A percentile compares a stretch with the other conserved stretches of the same genome.
phyloP scores from a whole-genome alignment of 768 basidiomycete genomes.

The Termitomyces sp. region DNA sequence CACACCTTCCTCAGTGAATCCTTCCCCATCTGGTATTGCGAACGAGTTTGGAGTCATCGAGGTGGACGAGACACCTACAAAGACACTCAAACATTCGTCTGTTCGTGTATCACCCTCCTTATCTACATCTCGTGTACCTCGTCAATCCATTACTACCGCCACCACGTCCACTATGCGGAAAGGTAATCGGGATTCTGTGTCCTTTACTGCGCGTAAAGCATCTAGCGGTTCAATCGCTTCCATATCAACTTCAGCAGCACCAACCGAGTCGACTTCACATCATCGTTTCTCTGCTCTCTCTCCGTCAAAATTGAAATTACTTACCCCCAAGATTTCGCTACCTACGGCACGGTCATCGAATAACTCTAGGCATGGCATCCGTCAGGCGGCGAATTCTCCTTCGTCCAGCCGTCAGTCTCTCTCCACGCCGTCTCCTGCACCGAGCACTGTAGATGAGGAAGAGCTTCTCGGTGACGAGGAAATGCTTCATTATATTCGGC shows the following conservation, averaged over 20 bases:
- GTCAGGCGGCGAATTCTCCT: conserved; percentile 52
- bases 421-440: conserved; percentile 82
- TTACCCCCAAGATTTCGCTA: conserved; percentile 72
- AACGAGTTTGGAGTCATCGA: conserved; percentile 86
- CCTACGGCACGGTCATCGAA: conserved; percentile 52
- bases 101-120: conserved; percentile 58
- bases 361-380: conserved; percentile 35
- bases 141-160: conserved; percentile 50
- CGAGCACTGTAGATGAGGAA: conserved; percentile 76
- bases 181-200: conserved; percentile 71
- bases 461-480: conserved; percentile 91
- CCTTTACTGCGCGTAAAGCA: conserved; percentile 74
- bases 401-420: conserved; percentile 70
- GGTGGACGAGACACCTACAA: conserved; percentile 43
- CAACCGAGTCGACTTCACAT: conserved; percentile 33
- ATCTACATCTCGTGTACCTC: conserved; percentile 56
- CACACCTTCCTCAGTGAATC: conserved; percentile 50
- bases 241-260: conserved; percentile 44
- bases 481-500: conserved; percentile 90
- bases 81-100: conserved; percentile 49
- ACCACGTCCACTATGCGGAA: conserved; percentile 51
- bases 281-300: conserved; percentile 77
- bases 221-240: conserved; percentile 80
- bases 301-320: conserved; percentile 77
- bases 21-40: conserved; percentile 52